A percentile compares a stretch with the other conserved stretches of the same genome.
These are phyloP conservation scores for Verticillium albo-atrum DNA, from an alignment of 2,329 filamentous ascomycete species.

Conservation along the genomic window DNA sequence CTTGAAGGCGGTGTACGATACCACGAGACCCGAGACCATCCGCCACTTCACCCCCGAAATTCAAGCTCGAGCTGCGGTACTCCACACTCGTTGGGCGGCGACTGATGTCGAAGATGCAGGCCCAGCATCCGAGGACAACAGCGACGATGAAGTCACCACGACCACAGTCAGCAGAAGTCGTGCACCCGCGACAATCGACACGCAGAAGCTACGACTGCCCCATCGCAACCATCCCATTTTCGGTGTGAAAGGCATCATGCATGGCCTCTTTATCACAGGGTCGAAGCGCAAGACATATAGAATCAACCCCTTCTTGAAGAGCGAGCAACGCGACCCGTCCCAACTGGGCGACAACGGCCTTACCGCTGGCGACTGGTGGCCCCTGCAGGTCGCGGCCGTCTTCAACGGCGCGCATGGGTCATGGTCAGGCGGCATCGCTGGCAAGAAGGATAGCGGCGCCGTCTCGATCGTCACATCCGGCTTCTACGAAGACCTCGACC, in stretches of 20 bases:
- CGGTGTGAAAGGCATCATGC: slow-evolving; percentile 23
- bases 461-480: slow-evolving; percentile 49
- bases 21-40: not conserved
- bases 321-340: slow-evolving; percentile 9
- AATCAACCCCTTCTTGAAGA: slow-evolving; percentile 9
- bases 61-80: not conserved
- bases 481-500: slow-evolving; percentile 19
- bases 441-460: slow-evolving; percentile 38
- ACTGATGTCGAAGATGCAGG: not conserved
- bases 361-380: slow-evolving; percentile 44
- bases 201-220: not conserved
- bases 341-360: slow-evolving; percentile 26
- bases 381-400: slow-evolving; percentile 42
- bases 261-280: slow-evolving; percentile 12
- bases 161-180: not conserved
- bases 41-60: not conserved
- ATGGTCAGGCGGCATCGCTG: slow-evolving; percentile 45
- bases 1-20: not conserved
- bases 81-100: not conserved
- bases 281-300: slow-evolving; percentile 4
- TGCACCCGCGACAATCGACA: not conserved
- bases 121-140: not conserved
- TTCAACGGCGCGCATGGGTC: slow-evolving; percentile 50
- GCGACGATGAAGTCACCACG: not conserved
- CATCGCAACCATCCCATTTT: slow-evolving; percentile 20